Conservation (phyloP, 371 early-diverging fungal species). For the Haplosporangium sp. region DNA sequence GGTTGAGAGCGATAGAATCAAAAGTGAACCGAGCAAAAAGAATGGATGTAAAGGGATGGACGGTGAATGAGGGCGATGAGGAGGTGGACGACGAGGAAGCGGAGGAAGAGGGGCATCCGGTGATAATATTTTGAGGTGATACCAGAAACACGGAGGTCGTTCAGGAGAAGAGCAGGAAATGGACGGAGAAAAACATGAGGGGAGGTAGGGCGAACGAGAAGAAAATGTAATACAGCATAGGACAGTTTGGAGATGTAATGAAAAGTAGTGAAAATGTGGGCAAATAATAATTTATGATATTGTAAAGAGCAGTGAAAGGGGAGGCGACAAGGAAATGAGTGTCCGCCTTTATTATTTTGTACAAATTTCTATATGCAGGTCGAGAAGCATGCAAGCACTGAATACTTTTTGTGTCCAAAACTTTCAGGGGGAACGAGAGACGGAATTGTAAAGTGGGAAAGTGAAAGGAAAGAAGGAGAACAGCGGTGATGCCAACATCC, state of each 20-base stretch:
- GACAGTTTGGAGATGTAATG: neutral
- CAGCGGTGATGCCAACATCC: neutral
- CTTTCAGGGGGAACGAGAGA: conserved; percentile 10
- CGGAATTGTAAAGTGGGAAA: neutral
- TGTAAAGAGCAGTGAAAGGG: too few species aligned
- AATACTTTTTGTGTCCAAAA: conserved; percentile 15
- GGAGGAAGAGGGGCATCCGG: too few species aligned
- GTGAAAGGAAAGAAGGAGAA: neutral
- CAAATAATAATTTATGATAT: neutral
- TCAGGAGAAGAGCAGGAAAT: neutral
- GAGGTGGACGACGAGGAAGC: too few species aligned
- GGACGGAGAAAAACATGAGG: too few species aligned
- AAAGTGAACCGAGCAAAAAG: too few species aligned
- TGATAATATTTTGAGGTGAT: too few species aligned
- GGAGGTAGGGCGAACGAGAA: too few species aligned
- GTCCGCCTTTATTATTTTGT: neutral
- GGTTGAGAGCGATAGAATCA: too few species aligned
- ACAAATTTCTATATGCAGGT: neutral
- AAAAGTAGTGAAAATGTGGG: neutral
- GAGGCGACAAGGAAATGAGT: neutral
- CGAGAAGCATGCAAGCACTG: neutral
- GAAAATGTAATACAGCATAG: too few species aligned
- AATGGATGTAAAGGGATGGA: too few species aligned
- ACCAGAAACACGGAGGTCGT: neutral
- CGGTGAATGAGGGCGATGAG: too few species aligned